Evolutionary conservation across 2,329 filamentous ascomycete species (phyloP).

Genomic region (Cladophialophora carrionii): DNA sequence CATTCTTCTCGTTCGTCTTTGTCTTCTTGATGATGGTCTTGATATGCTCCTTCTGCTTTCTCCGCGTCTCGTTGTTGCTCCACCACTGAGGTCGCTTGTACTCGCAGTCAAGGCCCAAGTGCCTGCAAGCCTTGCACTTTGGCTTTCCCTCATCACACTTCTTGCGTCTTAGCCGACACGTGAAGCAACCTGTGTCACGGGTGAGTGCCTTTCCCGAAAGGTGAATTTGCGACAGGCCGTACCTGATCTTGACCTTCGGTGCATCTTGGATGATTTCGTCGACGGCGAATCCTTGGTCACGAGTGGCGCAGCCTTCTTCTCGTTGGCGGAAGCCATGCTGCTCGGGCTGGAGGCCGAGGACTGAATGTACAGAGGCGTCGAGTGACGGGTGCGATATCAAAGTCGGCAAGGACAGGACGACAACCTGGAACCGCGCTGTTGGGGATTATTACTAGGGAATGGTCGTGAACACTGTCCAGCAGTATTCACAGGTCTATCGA

Average conservation of each 20-base stretch:
- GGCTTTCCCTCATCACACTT: conserved; percentile 71
- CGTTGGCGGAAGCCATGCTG: conserved; percentile 35
- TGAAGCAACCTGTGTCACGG: conserved; percentile 62
- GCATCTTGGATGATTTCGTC: conserved; percentile 71
- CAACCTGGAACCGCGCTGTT: conserved; percentile 28
- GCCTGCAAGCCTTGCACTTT: conserved; percentile 65
- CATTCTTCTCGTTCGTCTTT: conserved; percentile 86
- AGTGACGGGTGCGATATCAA: conserved; percentile 15
- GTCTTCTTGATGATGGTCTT: conserved; percentile 98
- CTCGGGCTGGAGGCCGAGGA: neutral
- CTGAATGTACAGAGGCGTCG: conserved; percentile 11
- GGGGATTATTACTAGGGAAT: conserved; percentile 37
- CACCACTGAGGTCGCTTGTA: conserved; percentile 98
- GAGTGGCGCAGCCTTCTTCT: conserved; percentile 30
- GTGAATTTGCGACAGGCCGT: conserved; percentile 48
- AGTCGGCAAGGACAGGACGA: conserved; percentile 22
- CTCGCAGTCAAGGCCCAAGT: conserved; percentile 84
- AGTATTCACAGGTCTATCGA: conserved; percentile 45
- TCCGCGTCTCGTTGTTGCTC: conserved; percentile 86
- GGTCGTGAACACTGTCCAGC: conserved; percentile 49
- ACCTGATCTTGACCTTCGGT: conserved; percentile 94
- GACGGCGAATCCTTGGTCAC: conserved; percentile 42
- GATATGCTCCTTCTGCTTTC: conserved; percentile 88
- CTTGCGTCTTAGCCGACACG: conserved; percentile 68
- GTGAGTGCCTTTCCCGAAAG: conserved; percentile 16